phyloP scores from a whole-genome alignment of 345 rosid species.

The Syzygium aqueum region DNA sequence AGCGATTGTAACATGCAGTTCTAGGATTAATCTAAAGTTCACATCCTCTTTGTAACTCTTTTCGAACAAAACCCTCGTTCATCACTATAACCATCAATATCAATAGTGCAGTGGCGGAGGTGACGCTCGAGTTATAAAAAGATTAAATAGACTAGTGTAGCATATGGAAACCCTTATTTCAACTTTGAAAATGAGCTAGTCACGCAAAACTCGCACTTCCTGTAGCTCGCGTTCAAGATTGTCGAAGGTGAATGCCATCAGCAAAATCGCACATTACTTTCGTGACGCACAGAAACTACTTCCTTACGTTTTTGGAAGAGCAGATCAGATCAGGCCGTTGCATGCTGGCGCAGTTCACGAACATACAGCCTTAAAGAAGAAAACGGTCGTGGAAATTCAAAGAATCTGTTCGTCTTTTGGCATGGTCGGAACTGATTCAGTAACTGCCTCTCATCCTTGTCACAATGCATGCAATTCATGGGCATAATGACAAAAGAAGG shows the following conservation, averaged over 20 bases:
- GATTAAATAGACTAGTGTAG: neutral
- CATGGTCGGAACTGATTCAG: neutral
- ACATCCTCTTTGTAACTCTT: rapidly evolving
- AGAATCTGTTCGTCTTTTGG: neutral
- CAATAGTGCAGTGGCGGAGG: neutral
- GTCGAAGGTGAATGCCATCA: neutral
- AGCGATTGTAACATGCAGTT: neutral
- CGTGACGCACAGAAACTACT: neutral
- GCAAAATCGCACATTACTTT: neutral
- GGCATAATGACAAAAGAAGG: neutral
- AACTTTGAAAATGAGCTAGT: neutral
- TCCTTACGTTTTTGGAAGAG: neutral
- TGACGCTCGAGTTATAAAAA: neutral
- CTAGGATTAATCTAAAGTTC: neutral
- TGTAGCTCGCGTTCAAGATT: neutral
- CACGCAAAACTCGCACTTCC: neutral
- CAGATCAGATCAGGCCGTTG: neutral
- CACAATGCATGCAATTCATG: neutral
- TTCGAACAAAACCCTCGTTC: neutral
- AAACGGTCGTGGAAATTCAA: neutral
- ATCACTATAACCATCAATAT: neutral
- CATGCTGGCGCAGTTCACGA: neutral
- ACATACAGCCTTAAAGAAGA: neutral
- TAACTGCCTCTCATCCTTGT: neutral
- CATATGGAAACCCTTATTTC: neutral